phyloP scores from a whole-genome alignment of 2,329 filamentous ascomycete species.

The Aureobasidium subglaciale region DNA sequence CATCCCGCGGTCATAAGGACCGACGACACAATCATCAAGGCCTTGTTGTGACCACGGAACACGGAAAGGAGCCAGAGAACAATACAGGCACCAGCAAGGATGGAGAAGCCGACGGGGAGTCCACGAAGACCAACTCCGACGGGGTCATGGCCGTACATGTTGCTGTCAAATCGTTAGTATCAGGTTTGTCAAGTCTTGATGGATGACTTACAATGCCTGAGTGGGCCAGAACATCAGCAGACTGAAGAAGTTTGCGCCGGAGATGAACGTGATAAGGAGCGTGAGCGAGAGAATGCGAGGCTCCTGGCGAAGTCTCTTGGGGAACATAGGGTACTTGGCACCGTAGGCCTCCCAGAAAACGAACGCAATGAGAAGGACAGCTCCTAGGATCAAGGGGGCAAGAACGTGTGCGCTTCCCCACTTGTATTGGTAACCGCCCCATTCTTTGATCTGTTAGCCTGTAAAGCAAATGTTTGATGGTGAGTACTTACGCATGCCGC shows the following conservation, averaged over 20 bases:
- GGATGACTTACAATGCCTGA: constrained; percentile 41
- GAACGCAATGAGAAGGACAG: constrained; percentile 27
- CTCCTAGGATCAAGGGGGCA: constrained; percentile 28
- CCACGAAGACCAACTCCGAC: constrained; percentile 57
- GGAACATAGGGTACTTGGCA: constrained; percentile 30
- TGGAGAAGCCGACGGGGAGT: constrained; percentile 57
- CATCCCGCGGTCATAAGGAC: constrained; percentile 57
- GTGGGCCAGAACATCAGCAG: constrained; percentile 55
- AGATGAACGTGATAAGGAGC: constrained; percentile 35
- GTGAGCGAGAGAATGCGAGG: constrained; percentile 30
- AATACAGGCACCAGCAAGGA: constrained; percentile 54
- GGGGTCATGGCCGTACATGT: constrained; percentile 59
- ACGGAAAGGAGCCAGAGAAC: constrained; percentile 52
- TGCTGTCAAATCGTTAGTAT: constrained; percentile 25
- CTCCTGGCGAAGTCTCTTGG: constrained; percentile 25
- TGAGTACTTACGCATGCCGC: constrained; percentile 30
- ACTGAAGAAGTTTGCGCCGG: constrained; percentile 33
- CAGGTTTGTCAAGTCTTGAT: neutral
- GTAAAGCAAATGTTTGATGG: neutral
- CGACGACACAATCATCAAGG: constrained; percentile 53
- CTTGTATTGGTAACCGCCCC: constrained; percentile 24
- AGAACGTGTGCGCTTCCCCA: constrained; percentile 29
- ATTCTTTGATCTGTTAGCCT: constrained; percentile 21
- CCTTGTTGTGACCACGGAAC: constrained; percentile 52
- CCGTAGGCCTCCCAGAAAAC: constrained; percentile 27